Base-by-base conservation (phyloP, 495 filamentous ascomycete genomes). In the Venustampulla echinocandica region DNA sequence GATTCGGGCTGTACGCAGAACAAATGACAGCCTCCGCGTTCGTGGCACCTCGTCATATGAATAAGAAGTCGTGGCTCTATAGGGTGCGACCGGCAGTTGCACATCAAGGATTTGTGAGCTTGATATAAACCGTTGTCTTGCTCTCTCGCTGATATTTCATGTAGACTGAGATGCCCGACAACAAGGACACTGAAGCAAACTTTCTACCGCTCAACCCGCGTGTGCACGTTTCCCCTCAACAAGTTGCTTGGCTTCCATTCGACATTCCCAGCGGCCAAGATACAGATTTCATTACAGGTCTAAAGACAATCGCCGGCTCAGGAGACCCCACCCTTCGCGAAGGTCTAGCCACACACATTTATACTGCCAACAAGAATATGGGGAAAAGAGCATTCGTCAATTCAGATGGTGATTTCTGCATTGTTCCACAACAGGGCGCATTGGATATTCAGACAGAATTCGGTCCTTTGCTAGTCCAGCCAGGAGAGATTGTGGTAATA, bases 21-120 rank as follows among this genome's bases (percentile, higher is more conserved):
- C 83, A 85, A 63, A 73, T 88, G 20, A 84, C 82, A 3, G 84
- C 80, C 7, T 81, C 83, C 2, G 75, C 84, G 4, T 87, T 88
- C 56, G 84, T 79, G 17, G 80, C 82, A 10, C 82, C 83, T 0
- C 66, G 84, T 11, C 66, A 71, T 53, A 74, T 79, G 50, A 87
- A 84, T 60, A 71, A 74, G 54, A 80, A 85, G 50, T 74, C 81
- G 20, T 88, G 81, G 81, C 73, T 87, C 11, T 85, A 87, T 53
- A 71, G 84, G 1, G 76, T 82, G 38, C 60, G 81, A 14, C 81
- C 84, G 21, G 69, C 80, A 0, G 77, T 79, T 3, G 71, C 80
- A 2, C 82, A 85, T 54, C 47, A 49, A 50, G 41, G 53, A 73
- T 60, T 65, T 61, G 18, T 69, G 25, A 69, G 71, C 15, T 63